Base-by-base conservation (phyloP, 345 rosid species). In the Noccaea caerulescens region DNA sequence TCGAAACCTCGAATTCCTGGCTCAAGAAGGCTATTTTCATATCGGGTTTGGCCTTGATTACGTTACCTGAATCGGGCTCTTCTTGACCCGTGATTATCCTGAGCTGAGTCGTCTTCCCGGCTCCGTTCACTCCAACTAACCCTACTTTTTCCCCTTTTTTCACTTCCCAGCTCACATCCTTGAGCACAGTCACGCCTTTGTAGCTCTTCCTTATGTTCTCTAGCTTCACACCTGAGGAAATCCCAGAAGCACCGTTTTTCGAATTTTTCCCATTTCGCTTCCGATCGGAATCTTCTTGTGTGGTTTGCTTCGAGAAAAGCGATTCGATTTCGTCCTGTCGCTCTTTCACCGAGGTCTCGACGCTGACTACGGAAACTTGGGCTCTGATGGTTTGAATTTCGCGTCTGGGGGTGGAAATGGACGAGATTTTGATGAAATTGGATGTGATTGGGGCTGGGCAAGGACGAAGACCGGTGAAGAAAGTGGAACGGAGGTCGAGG, bases 21-120 rank as follows among this genome's bases (percentile, higher is more conserved):
- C 88, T 87, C 85, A 93, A 75, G 56, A 91, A 91, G 4, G 92
- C 83, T 2, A 87, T 56, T 77, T 89, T 93, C 94, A 93, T 82
- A 61, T 87, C 77, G 13, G 76, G 58, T 79, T 85, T 91, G 8
- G 91, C 96, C 77, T 85, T 88, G 6, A 93, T 80, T 10, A 93
- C 96, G 43, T 86, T 87, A 8, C 98, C 98, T 10, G 92, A 82
- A 82, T 93, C 97, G 7, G 98, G 90, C 34, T 87, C 92, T 49
- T 93, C 98, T 55, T 77, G 87, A 4, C 98, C 98, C 0, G 96
- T 42, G 38, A 93, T 93, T 44, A 93, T 93, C 80, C 86, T 87
- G 81, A 91, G 70, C 82, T 93, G 98, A 33, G 97, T 93, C 34
- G 98, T 93, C 79, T 93, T 93, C 20, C 98, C 98, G 0, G 98